These are phyloP conservation scores for Fusarium scirpi DNA, from an alignment of 2,329 filamentous ascomycete species.

Conservation along the genomic window DNA sequence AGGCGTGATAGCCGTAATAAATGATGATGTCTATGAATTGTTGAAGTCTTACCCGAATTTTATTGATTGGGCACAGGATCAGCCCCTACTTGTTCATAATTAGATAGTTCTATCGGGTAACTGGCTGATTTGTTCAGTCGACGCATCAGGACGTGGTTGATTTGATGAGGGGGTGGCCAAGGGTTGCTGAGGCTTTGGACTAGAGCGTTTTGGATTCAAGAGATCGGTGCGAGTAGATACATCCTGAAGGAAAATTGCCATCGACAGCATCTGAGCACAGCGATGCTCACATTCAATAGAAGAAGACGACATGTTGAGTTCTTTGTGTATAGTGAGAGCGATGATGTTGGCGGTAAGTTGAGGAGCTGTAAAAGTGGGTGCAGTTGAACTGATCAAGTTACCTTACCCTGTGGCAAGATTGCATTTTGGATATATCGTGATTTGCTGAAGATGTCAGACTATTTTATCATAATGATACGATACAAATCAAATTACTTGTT, in stretches of 20 bases:
- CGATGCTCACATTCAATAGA: constrained; percentile 47
- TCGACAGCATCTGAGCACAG: constrained; percentile 53
- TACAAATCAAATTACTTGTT: neutral
- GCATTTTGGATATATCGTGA: constrained; percentile 51
- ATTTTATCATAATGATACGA: neutral
- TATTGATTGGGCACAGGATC: neutral
- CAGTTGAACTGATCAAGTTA: neutral
- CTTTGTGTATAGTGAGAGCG: neutral
- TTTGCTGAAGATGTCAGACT: neutral
- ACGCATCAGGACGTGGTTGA: constrained; percentile 27
- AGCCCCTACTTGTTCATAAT: neutral
- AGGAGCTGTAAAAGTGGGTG: constrained; percentile 26
- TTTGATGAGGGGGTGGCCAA: constrained; percentile 7
- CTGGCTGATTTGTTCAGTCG: constrained; percentile 21
- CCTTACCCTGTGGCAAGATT: constrained; percentile 23
- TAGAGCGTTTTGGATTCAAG: constrained; percentile 23
- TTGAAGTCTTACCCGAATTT: neutral
- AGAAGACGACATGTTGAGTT: constrained; percentile 36
- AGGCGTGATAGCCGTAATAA: neutral
- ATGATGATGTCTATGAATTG: neutral
- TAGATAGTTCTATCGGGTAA: constrained; percentile 23
- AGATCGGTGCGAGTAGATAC: constrained; percentile 49
- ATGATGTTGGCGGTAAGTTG: constrained; percentile 33
- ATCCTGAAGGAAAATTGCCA: constrained; percentile 53
- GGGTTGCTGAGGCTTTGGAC: neutral